Conservation (phyloP, 1,284 basidiomycete species). For the Phellinidium pouzarii region DNA sequence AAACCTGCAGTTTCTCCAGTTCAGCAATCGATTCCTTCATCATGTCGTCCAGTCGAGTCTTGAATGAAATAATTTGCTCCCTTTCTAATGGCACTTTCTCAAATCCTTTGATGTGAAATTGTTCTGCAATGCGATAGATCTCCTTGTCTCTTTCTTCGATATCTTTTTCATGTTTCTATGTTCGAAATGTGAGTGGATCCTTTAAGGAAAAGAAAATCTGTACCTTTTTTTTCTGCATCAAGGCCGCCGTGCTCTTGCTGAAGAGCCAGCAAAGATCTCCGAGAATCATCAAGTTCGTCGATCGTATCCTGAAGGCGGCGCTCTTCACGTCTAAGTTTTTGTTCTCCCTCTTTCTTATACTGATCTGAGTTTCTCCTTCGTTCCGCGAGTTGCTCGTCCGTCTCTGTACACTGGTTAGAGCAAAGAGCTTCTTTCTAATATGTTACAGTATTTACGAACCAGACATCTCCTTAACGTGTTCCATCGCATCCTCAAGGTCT, state of each 20-base stretch:
- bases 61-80: constrained; percentile 66
- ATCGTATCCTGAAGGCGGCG: constrained; percentile 53
- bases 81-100: constrained; percentile 58
- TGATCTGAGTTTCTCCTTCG: constrained; percentile 70
- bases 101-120: constrained; percentile 71
- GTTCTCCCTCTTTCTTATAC: constrained; percentile 49
- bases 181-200: background rate
- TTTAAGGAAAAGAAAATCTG: constrained; percentile 1
- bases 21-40: constrained; percentile 49
- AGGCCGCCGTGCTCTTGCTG: constrained; percentile 56
- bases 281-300: constrained; percentile 50
- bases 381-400: constrained; percentile 68
- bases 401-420: constrained; percentile 41
- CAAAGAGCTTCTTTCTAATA: background rate
- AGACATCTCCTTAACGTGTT: constrained; percentile 65
- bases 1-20: constrained; percentile 57
- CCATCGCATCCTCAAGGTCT: constrained; percentile 58
- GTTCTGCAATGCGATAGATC: constrained; percentile 65
- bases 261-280: constrained; percentile 49
- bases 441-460: constrained; percentile 37
- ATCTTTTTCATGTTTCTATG: constrained; percentile 59
- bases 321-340: constrained; percentile 42
- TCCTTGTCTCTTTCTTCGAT: constrained; percentile 66
- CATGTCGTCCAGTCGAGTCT: constrained; percentile 50
- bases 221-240: constrained; percentile 60